Evolutionary conservation across 1,139 yeast genomes (phyloP), one percentile per base, ranked within the genome.

Genomic region (Candida anutae): DNA sequence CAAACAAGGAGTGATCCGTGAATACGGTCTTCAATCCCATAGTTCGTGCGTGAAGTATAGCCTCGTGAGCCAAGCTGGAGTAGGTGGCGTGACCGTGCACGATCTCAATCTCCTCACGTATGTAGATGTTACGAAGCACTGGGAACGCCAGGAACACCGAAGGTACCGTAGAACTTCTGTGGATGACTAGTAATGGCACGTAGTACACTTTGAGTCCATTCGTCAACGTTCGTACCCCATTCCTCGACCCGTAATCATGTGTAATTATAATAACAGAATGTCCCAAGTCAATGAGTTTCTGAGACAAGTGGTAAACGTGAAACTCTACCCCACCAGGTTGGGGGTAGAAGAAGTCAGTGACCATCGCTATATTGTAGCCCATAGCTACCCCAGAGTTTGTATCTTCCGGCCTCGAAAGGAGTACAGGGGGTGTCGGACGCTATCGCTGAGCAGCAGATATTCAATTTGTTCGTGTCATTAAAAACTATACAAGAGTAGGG

Each of bases 301-400:
- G 94, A 0, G 77, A 61, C 22, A 66, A 44, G 50, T 90, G 97
- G 53, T 84, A 87, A 15, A 90, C 85, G 49, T 93, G 98, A 37
- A 90, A 76, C 52, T 93, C 99, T 3, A 93, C 93, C 6, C 99
- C 99, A 2, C 99, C 99, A 0, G 96, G 81, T 50, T 93, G 98
- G 13, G 99, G 99, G 55, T 82, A 93, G 73, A 90, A 93, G 64
- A 87, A 93, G 56, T 93, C 99, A 23, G 95, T 81, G 3, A 88
- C 84, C 96, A 90, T 88, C 8, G 84, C 80, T 29, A 65, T 63
- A 35, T 63, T 65, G 44, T 57, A 57, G 19, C 41, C 40, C 45
- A 40, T 42, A 18, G 6, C 27, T 17, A 8, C 10, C 10, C 9
- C 10, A 8, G 10, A 8, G 8, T 17, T 8, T 17, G 10, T 8